Percentiles rank a stretch among this genome's conserved stretches.
Evolutionary conservation across 1,139 yeast genomes (phyloP).

Genomic region (Kodamaea arcana): DNA sequence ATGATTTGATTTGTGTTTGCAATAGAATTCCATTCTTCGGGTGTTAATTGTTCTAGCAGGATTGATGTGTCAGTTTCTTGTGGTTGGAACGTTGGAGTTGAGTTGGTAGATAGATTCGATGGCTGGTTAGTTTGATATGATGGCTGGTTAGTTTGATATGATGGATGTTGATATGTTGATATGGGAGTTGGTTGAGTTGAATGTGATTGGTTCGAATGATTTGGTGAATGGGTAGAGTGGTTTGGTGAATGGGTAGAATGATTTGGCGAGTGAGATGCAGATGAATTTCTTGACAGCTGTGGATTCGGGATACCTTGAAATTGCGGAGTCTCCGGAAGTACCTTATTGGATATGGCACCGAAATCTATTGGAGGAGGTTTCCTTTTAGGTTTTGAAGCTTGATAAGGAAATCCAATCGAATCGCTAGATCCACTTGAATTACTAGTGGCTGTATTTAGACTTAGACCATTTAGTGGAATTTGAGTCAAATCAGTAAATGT

Average conservation of each 20-base stretch:
- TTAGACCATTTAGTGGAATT: not conserved
- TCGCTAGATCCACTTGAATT: conserved; percentile 1
- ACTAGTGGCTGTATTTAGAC: not conserved
- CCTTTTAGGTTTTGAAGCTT: conserved; percentile 17
- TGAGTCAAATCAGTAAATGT: conserved; percentile 1
- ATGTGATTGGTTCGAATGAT: not conserved
- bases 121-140: not conserved
- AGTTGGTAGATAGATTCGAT: not conserved
- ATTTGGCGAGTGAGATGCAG: no score
- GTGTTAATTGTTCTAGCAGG: conserved; percentile 62
- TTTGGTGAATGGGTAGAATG: not conserved
- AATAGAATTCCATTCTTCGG: conserved; percentile 71
- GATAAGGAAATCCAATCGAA: conserved; percentile 3
- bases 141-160: not conserved
- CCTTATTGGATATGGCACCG: conserved; percentile 11
- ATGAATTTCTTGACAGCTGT: no score
- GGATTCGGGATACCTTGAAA: not conserved
- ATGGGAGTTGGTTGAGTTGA: not conserved
- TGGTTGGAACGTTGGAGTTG: conserved; percentile 3
- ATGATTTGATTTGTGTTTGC: conserved; percentile 57
- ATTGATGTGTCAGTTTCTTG: no score
- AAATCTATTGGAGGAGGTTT: conserved; percentile 47
- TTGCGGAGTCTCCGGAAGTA: not conserved
- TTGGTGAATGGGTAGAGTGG: not conserved
- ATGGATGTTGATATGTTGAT: no score